Conservation (phyloP, 441 rosid genomes). For the Mallotus japonicus region DNA sequence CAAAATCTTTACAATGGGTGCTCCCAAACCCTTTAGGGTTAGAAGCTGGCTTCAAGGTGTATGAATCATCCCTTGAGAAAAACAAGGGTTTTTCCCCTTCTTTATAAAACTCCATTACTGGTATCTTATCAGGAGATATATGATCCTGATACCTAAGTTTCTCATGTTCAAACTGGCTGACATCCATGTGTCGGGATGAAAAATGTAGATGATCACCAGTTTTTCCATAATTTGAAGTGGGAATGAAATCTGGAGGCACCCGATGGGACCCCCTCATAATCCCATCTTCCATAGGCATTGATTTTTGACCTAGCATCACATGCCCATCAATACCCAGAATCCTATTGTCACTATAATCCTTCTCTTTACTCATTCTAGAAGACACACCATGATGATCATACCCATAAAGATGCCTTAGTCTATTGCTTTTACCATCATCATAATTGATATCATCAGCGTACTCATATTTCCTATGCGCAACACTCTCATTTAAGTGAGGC, state of each 20-base stretch:
- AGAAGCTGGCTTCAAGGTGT: conserved; percentile 28
- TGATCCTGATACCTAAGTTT: conserved; percentile 35
- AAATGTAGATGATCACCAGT: conserved; percentile 27
- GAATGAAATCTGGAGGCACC: conserved; percentile 29
- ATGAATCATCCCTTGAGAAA: conserved; percentile 36
- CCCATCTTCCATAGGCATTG: conserved; percentile 37
- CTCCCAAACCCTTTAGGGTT: conserved; percentile 34
- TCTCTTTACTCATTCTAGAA: conserved; percentile 37
- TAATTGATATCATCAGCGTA: conserved; percentile 31
- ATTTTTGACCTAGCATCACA: conserved; percentile 34
- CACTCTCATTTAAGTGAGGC: conserved; percentile 35
- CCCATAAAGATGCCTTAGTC: conserved; percentile 32
- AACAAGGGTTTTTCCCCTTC: conserved; percentile 31
- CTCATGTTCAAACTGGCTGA: conserved; percentile 35
- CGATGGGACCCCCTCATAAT: conserved; percentile 33
- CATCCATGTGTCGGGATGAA: conserved; percentile 28
- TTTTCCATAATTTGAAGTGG: conserved; percentile 37
- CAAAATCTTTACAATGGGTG: conserved; percentile 31
- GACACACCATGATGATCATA: conserved; percentile 37
- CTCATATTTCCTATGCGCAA: conserved; percentile 34
- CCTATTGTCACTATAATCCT: conserved; percentile 35
- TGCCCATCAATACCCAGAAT: conserved; percentile 28
- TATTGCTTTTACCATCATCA: conserved; percentile 30
- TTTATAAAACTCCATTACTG: conserved; percentile 30
- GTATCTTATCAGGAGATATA: conserved; percentile 31